Conservation (phyloP, 1,284 basidiomycete genomes). For the Amylostereum areolatum region DNA sequence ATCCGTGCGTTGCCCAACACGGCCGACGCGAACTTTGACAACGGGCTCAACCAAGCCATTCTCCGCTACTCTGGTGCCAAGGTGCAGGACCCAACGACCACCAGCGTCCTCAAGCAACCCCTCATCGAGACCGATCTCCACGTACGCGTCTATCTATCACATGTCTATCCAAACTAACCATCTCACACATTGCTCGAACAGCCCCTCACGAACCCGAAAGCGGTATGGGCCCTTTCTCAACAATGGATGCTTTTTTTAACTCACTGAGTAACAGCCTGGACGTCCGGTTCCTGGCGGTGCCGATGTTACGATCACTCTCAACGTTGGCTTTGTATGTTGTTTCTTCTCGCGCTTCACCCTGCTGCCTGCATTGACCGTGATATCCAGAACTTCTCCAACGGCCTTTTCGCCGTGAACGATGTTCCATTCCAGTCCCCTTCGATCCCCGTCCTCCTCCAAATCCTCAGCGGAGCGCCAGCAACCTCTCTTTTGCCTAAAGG, state of each 20-base stretch:
- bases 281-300: conserved; percentile 6
- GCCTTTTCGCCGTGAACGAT: conserved; percentile 4
- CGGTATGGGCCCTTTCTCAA: no score
- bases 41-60: conserved; percentile 39
- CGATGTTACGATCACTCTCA: neutral
- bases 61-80: conserved; percentile 38
- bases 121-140: conserved; percentile 25
- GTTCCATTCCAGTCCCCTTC: conserved; percentile 4
- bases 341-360: neutral
- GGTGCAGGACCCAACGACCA: conserved; percentile 1
- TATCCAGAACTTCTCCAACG: no score
- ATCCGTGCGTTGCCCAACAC: conserved; percentile 15
- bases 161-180: neutral
- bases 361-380: no score
- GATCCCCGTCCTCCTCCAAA: conserved; percentile 12
- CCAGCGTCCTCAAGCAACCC: conserved; percentile 11
- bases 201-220: no score
- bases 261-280: conserved; percentile 14
- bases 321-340: neutral
- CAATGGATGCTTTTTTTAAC: no score
- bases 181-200: no score
- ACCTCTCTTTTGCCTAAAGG: conserved; percentile 8
- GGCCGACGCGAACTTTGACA: conserved; percentile 12
- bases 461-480: conserved; percentile 7
- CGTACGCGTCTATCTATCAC: conserved; percentile 8